Base-by-base conservation (phyloP, 2,329 filamentous ascomycete species). In the Annulohypoxylon truncatum region DNA sequence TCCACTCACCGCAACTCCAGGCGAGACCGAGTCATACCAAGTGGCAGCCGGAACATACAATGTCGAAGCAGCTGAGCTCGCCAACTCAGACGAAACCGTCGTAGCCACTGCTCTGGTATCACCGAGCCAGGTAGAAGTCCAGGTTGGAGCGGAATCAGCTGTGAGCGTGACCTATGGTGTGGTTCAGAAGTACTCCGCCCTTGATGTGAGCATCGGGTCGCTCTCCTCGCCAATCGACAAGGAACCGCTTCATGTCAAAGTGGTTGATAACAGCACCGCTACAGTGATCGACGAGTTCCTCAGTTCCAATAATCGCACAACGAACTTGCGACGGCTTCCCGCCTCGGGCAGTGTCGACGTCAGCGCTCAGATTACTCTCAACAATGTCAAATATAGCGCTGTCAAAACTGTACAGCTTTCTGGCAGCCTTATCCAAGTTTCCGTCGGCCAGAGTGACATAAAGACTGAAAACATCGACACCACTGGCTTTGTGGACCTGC, bases 401-500 rank as follows among this genome's bases (percentile, higher is more conserved):
- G 15, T 12, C 5, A 12, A 51, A 33, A 42, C 33, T 1, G 13
- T 15, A 24, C 8, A 40, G 3, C 31, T 58, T n/a, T 26, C n/a
- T 8, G 31, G 42, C 9, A 22, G 28, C 5, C 33, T 58, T 15
- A 9, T 29, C 15, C 12, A 18, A 3, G 35, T 61, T 6, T 12
- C 38, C n/a, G 47, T 61, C 29, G 9, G 15, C n/a, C 13, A 47
- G 9, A 29, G 18, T 12, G 29, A 61, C 6, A 47, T 61, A 18
- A 24, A 33, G 26, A 38, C 38, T 13, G 4, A 40, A 28, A 28
- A 54, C 9, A 20, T 54, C 15, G 57, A 61, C 18, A 35, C 26
- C n/a, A 28, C 57, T 9, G 47, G 28, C 13, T 54, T 61, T 8
- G 57, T 61, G 13, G 31, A 24, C 15, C 22, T 61, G n/a, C 57